phyloP scores from a whole-genome alignment of 805 yeast species.

The Candida peoriensis region DNA sequence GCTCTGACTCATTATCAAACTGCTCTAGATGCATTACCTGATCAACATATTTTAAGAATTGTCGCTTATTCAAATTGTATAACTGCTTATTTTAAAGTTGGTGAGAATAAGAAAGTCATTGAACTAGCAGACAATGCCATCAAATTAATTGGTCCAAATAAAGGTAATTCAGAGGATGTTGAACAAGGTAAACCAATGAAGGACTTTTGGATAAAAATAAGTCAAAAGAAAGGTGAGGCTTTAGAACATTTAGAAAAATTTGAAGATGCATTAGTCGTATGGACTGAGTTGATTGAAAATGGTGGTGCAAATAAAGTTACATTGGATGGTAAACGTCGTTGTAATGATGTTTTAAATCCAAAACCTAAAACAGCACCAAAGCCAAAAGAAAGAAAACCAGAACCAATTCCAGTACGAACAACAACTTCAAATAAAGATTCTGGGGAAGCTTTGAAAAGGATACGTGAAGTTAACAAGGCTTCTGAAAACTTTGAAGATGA shows the following conservation, averaged over 20 bases:
- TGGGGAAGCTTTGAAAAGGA: conserved; percentile 48
- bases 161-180: conserved; percentile 35
- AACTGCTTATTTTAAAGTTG: conserved; percentile 58
- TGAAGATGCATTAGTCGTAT: conserved; percentile 54
- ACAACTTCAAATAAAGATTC: conserved; percentile 14
- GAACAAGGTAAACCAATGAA: conserved; percentile 52
- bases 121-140: conserved; percentile 27
- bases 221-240: conserved; percentile 74
- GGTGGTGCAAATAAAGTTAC: conserved; percentile 61
- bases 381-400: conserved; percentile 33
- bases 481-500: conserved; percentile 49
- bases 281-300: conserved; percentile 56
- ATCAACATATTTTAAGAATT: conserved; percentile 57
- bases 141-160: conserved; percentile 28
- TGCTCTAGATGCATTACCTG: conserved; percentile 55
- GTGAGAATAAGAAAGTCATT: conserved; percentile 47
- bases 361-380: conserved; percentile 23
- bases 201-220: conserved; percentile 70
- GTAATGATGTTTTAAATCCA: conserved; percentile 62
- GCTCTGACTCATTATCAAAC: conserved; percentile 60
- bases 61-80: conserved; percentile 75
- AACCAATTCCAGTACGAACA: conserved; percentile 4
- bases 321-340: conserved; percentile 80
- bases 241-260: conserved; percentile 74
- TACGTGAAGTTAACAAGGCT: conserved; percentile 41